Base-by-base conservation (phyloP, 441 rosid species). In the Erodium moschatum region DNA sequence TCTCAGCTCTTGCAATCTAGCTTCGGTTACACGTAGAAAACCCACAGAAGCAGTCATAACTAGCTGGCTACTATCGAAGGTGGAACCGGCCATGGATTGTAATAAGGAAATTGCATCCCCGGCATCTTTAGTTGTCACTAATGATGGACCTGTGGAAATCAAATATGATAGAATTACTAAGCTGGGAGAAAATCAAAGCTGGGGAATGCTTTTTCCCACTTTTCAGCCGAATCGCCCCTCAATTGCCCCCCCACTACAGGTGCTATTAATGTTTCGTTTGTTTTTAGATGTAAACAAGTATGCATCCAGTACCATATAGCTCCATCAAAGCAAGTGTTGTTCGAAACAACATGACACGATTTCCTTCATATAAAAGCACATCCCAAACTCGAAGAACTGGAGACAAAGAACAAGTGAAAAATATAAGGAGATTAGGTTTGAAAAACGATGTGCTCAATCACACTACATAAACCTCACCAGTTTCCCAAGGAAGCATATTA, bases 401-500 rank as follows among this genome's bases (percentile, higher is more conserved):
- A 70, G 82, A 75, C 61, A 77, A 66, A 63, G 74, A 63, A 71
- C 70, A 68, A 69, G 74, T 67, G 65, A 70, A 74, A 81, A 76
- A 75, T 74, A 85, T 16, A 46, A 64, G 20, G 35, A 71, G 29
- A 52, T 20, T 54, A 18, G 18, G 16, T 70, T 71, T 50, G 5
- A 60, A 50, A 38, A 52, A 40, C n/a, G 6, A 58, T 0, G 13
- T 64, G 63, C 46, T 65, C 61, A 6, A 11, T 69, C 67, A 46
- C 54, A 78, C 74, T 21, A 38, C 62, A 54, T 60, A 81, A 95
- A 87, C 87, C 97, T 89, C 85, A 92, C 99, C 99, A 83, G 97
- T 95, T 95, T 95, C 99, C 99, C 99, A 95, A 48, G 99, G 98
- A 81, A 95, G 97, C 95, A 90, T 92, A 78, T 95, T 92, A 95